phyloP scores from a whole-genome alignment of 2,329 filamentous ascomycete species.

The Fusarium duplospermum region DNA sequence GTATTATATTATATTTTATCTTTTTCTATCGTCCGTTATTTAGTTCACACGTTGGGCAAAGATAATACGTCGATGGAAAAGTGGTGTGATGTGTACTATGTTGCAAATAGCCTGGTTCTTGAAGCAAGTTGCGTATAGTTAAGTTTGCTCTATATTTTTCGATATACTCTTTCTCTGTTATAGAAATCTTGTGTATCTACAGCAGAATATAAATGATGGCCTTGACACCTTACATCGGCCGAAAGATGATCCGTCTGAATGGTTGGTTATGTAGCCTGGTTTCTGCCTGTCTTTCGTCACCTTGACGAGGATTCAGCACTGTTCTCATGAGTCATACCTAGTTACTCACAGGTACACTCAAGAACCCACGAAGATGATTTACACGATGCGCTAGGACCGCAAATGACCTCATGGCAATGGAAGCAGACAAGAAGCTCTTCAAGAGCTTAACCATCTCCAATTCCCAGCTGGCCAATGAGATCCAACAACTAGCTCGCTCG shows the following conservation, averaged over 20 bases:
- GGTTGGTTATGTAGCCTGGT: neutral
- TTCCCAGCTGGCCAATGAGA: neutral
- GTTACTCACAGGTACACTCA: neutral
- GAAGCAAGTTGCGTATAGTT: neutral
- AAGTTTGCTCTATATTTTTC: neutral
- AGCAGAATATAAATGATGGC: neutral
- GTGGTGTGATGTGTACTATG: neutral
- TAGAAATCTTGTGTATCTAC: neutral
- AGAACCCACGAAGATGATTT: neutral
- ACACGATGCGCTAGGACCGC: neutral
- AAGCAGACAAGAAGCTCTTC: neutral
- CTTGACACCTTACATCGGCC: neutral
- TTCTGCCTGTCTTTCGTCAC: neutral
- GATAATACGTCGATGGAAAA: neutral
- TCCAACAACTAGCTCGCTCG: neutral
- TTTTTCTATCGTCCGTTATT: too few relatives aligned
- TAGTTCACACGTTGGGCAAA: neutral
- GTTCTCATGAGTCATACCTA: neutral
- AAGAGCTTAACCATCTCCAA: neutral
- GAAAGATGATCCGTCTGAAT: neutral
- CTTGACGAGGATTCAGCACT: neutral
- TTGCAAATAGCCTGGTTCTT: neutral
- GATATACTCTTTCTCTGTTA: neutral
- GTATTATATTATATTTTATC: neutral
- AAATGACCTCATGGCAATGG: neutral